These are phyloP conservation scores for Leccinum longicurvipes DNA, from an alignment of 768 basidiomycete species.

Conservation along the genomic window DNA sequence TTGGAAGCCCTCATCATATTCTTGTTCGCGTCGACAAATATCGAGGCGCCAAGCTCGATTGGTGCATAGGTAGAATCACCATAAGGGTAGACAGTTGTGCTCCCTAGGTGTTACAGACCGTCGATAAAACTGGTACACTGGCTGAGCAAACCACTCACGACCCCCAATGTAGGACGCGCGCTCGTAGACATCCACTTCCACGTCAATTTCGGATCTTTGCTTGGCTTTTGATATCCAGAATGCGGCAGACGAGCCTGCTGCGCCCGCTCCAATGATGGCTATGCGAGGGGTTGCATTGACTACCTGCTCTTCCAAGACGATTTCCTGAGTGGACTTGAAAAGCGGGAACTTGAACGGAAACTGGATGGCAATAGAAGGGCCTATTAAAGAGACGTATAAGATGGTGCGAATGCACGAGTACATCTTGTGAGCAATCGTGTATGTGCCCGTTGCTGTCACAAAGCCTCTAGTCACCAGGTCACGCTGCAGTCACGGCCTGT, in stretches of 20 bases:
- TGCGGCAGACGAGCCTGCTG: slow-evolving; percentile 79
- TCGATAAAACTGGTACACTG: not conserved
- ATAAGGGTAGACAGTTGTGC: slow-evolving; percentile 75
- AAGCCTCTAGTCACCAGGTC: not conserved
- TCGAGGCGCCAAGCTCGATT: slow-evolving; percentile 83
- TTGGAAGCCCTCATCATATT: slow-evolving; percentile 71
- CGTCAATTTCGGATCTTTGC: slow-evolving; percentile 61
- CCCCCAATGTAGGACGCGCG: slow-evolving; percentile 75
- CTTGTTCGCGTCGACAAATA: slow-evolving; percentile 77
- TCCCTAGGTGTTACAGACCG: slow-evolving; percentile 46
- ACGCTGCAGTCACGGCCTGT: not conserved
- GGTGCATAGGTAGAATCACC: slow-evolving; percentile 52
- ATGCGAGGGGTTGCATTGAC: slow-evolving; percentile 46
- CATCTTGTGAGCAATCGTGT: slow-evolving; percentile 9
- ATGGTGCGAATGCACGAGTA: slow-evolving; percentile 12
- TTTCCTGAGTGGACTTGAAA: slow-evolving; percentile 38
- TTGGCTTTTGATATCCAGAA: slow-evolving; percentile 82
- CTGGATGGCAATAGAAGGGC: slow-evolving; percentile 34
- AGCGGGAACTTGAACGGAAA: slow-evolving; percentile 58
- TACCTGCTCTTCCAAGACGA: slow-evolving; percentile 16
- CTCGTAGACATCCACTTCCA: slow-evolving; percentile 86
- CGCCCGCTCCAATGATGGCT: slow-evolving; percentile 90
- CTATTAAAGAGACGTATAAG: slow-evolving; percentile 21
- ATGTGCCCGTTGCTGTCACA: not conserved
- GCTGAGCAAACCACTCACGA: slow-evolving; percentile 50